These are phyloP conservation scores for Taphrina betulina DNA, from an alignment of 1,139 yeast species.

Conservation along the genomic window DNA sequence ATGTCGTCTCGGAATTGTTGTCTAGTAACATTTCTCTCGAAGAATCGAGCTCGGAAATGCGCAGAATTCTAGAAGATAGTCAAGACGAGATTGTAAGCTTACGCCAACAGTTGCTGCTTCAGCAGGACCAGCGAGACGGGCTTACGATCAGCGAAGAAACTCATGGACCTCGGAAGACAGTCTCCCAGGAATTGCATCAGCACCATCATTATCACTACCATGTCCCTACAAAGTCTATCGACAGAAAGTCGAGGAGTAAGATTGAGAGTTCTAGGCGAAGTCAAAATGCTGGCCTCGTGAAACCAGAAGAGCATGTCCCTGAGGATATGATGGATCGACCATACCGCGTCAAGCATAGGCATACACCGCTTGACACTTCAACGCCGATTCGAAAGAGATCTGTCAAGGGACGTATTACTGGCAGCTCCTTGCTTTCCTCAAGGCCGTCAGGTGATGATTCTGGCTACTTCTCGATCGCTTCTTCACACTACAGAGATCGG, in stretches of 20 bases:
- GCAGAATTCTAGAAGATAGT: constrained; percentile 3
- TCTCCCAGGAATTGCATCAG: constrained; percentile 28
- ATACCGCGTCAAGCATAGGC: too few species aligned
- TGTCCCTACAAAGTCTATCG: not conserved
- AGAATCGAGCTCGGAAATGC: constrained; percentile 9
- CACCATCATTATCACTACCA: constrained; percentile 30
- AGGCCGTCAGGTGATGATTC: constrained; percentile 9
- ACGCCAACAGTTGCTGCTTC: not conserved
- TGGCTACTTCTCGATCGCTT: constrained; percentile 25
- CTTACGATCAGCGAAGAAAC: not conserved
- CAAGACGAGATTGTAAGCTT: constrained; percentile 17
- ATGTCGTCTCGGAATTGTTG: not conserved
- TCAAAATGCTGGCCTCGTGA: too few species aligned
- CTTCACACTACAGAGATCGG: constrained; percentile 10
- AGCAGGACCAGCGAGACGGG: not conserved
- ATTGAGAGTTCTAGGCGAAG: too few species aligned
- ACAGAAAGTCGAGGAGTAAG: too few species aligned
- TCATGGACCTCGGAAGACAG: constrained; percentile 11
- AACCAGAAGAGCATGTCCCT: too few species aligned
- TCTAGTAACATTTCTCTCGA: constrained; percentile 3
- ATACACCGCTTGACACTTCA: too few species aligned
- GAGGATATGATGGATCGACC: too few species aligned
- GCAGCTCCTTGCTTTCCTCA: too few species aligned
- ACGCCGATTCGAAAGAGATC: too few species aligned
- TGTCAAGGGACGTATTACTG: too few species aligned